phyloP scores from a whole-genome alignment of 176 grass and related monocot genomes.

The Aegilops bicornis region DNA sequence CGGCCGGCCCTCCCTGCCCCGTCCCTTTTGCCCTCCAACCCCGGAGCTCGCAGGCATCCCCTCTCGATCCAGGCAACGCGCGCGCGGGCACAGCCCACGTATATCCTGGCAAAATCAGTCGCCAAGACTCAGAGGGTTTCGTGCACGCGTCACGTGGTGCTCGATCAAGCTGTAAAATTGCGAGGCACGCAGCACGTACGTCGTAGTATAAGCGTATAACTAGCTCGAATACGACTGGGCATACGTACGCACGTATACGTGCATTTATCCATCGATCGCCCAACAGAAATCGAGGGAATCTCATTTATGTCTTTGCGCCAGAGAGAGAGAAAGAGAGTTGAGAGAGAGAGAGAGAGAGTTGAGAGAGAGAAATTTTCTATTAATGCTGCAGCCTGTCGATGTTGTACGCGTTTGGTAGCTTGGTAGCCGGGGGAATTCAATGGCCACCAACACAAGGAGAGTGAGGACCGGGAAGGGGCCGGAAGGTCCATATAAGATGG shows the following conservation, averaged over 20 bases:
- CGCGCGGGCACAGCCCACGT: background rate
- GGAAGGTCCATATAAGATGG: constrained; percentile 28
- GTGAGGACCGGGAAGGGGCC: background rate
- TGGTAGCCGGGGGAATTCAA: constrained; percentile 31
- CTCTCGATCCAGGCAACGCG: background rate
- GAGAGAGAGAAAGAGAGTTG: too few relatives aligned
- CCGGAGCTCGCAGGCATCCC: background rate
- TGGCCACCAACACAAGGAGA: constrained; percentile 32
- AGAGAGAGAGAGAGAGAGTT: background rate
- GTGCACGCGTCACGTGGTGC: too few relatives aligned
- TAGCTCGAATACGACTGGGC: background rate
- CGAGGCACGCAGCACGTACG: background rate
- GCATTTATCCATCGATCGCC: background rate
- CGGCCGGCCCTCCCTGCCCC: background rate
- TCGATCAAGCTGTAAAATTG: background rate
- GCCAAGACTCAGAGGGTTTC: background rate
- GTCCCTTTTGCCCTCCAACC: background rate
- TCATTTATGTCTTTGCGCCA: constrained; percentile 22
- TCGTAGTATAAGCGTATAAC: background rate
- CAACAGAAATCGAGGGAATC: background rate
- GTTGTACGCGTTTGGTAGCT: constrained; percentile 16
- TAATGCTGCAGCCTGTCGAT: constrained; percentile 32
- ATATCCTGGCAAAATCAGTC: background rate
- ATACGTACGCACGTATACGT: background rate
- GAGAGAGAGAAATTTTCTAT: constrained; percentile 14